Evolutionary conservation across 1,284 basidiomycete genomes (phyloP), one percentile per base, ranked within the genome.

Genomic region (Boletus sp.): DNA sequence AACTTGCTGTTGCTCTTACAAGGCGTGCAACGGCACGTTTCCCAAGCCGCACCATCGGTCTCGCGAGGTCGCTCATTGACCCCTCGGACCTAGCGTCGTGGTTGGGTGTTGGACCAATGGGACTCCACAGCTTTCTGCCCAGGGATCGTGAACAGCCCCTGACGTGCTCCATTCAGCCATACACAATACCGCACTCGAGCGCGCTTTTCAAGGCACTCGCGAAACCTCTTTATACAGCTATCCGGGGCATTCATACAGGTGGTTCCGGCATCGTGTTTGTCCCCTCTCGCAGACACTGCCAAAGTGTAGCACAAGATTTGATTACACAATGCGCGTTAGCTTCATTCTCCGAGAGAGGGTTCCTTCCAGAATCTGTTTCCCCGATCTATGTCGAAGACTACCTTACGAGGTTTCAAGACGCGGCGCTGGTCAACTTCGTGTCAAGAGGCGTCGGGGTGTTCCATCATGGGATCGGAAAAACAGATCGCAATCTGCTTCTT

Each of bases 401-500:
- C 55, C 68, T 84, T 16, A 65, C 67, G 17, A 73, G 80, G 39
- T 69, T 97, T n/a, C 75, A 77, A 44, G 88, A 95, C 60, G 56
- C 60, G 9, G 71, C 75, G 14, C 74, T 97, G 3, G 72, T 74
- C 22, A 88, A 98, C 61, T 82, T 87, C 33, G 69, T 96, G 20
- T 76, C 83, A n/a, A 90, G 89, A 60, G 96, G 97, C 1, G 82
- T 99, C 30, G 95, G 91, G 7, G 79, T 98, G 55, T 88, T 88
- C 66, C 83, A 94, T 61, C 78, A 82, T n/a, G 83, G 83, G 2
- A 74, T 95, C 51, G 68, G 75, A 2, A 80, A 76, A 46, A 55
- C 71, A 8, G 95, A 99, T 64, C 80, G 88, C n/a, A 75, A 75
- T 10, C 65, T 93, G 34, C 81, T 92, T 50, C 76, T 98, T 44